These are phyloP conservation scores for Mycena sp. DNA, from an alignment of 1,284 basidiomycete genomes.

Conservation along the genomic window DNA sequence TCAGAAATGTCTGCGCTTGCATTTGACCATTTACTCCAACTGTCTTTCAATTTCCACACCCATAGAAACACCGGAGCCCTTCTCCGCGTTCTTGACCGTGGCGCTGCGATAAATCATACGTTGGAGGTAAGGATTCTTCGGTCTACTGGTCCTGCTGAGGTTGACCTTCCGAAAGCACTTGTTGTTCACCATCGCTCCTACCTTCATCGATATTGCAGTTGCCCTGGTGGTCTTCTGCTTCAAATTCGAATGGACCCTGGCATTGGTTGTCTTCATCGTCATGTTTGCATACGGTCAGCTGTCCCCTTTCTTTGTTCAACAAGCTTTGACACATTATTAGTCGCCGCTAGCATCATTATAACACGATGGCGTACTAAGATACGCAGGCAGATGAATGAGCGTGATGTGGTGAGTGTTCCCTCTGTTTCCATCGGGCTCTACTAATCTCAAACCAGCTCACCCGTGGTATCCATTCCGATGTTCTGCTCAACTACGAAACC, in stretches of 20 bases:
- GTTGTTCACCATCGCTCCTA: conserved; percentile 85
- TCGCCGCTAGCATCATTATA: conserved; percentile 72
- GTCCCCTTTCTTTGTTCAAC: conserved; percentile 39
- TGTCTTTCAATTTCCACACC: conserved; percentile 89
- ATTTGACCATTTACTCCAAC: conserved; percentile 83
- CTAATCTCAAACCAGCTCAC: conserved; percentile 57
- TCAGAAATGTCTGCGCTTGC: conserved; percentile 83
- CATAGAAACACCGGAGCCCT: conserved; percentile 85
- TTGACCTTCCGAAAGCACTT: conserved; percentile 57
- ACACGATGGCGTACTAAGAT: conserved; percentile 80
- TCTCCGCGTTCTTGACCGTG: conserved; percentile 88
- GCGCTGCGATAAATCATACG: conserved; percentile 88
- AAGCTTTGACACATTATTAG: conserved; percentile 48
- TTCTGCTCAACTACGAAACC: conserved; percentile 85
- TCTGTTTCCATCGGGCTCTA: conserved; percentile 8
- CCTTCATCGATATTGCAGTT: conserved; percentile 80
- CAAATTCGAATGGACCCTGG: conserved; percentile 76
- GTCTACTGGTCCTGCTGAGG: not conserved
- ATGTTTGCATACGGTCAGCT: conserved; percentile 77
- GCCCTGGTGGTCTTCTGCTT: conserved; percentile 75
- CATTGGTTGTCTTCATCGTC: conserved; percentile 78
- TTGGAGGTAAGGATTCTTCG: conserved; percentile 67
- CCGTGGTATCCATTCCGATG: conserved; percentile 84
- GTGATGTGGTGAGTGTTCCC: conserved; percentile 64
- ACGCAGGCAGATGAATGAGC: conserved; percentile 82